Conservation (phyloP, 2,329 filamentous ascomycete genomes). For the Scedosporium aurantiacum region DNA sequence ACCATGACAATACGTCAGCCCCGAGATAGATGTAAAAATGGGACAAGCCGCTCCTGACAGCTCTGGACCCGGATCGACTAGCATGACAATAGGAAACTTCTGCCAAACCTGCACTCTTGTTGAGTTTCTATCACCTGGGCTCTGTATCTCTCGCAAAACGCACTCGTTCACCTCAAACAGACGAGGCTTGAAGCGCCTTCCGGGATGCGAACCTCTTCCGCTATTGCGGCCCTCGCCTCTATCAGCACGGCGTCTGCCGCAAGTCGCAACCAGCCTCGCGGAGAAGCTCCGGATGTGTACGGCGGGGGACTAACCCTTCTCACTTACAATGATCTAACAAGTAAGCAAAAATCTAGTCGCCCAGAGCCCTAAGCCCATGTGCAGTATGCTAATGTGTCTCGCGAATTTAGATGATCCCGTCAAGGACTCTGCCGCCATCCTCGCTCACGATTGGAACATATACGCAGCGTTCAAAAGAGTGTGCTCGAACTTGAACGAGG, state of each 20-base stretch:
- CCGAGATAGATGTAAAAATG: neutral
- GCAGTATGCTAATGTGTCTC: neutral
- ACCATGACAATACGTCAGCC: neutral
- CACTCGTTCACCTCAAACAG: neutral
- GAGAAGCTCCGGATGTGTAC: neutral
- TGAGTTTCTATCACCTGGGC: neutral
- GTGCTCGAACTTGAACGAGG: neutral
- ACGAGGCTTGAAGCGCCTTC: neutral
- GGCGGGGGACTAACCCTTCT: conserved; percentile 4
- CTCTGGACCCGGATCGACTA: too few relatives aligned
- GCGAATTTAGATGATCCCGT: neutral
- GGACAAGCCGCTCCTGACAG: neutral
- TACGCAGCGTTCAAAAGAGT: neutral
- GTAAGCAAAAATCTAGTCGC: neutral
- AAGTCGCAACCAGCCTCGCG: neutral
- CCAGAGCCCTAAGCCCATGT: neutral
- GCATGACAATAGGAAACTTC: too few relatives aligned
- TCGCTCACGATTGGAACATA: neutral
- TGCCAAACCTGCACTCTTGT: too few relatives aligned
- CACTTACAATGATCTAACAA: conserved; percentile 5
- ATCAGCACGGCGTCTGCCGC: neutral
- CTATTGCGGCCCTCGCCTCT: neutral
- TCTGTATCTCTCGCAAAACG: neutral
- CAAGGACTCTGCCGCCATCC: conserved; percentile 3
- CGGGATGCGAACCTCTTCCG: neutral